A percentile compares a stretch with the other conserved stretches of the same genome.
These are phyloP conservation scores for Xerocomus brunneocitrinus DNA, from an alignment of 768 basidiomycete genomes.

Conservation along the genomic window DNA sequence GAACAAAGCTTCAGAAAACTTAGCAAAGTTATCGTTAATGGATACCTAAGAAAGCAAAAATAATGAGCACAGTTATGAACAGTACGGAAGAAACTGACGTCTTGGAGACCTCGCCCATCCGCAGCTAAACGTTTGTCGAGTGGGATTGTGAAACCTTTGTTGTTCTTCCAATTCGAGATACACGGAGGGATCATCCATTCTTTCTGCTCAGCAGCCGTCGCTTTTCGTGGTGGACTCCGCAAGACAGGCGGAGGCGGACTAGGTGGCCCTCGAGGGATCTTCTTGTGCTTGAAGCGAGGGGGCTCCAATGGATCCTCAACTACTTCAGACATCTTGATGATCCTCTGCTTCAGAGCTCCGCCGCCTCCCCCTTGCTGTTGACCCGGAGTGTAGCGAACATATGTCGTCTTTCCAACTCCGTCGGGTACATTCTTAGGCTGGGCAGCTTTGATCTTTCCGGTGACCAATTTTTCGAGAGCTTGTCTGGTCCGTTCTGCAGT, in stretches of 20 bases:
- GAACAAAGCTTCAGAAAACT: slow-evolving; percentile 94
- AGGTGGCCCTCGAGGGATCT: slow-evolving; percentile 94
- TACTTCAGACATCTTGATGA: slow-evolving; percentile 98
- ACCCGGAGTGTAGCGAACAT: slow-evolving; percentile 95
- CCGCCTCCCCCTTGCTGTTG: slow-evolving; percentile 65
- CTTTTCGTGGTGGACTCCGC: slow-evolving; percentile 92
- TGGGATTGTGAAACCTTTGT: slow-evolving; percentile 99
- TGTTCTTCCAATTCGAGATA: slow-evolving; percentile 99
- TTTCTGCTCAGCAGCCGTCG: slow-evolving; percentile 95
- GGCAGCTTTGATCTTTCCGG: slow-evolving; percentile 96
- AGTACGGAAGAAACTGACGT: slow-evolving; percentile 52
- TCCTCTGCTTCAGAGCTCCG: slow-evolving; percentile 77
- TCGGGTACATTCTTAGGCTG: slow-evolving; percentile 95
- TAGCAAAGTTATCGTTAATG: slow-evolving; percentile 99
- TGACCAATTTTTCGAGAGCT: slow-evolving; percentile 90
- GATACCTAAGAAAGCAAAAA: slow-evolving; percentile 58
- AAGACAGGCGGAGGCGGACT: slow-evolving; percentile 95
- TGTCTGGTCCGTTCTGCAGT: slow-evolving; percentile 88
- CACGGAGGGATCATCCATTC: slow-evolving; percentile 99
- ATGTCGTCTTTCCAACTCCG: slow-evolving; percentile 75
- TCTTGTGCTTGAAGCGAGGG: slow-evolving; percentile 97
- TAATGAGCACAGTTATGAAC: neutral
- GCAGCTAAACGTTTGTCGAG: slow-evolving; percentile 97
- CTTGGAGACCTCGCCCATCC: slow-evolving; percentile 96
- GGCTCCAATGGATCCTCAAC: slow-evolving; percentile 98